phyloP scores from a whole-genome alignment of 2,329 filamentous ascomycete genomes.

The Aspergillaceae sp. region DNA sequence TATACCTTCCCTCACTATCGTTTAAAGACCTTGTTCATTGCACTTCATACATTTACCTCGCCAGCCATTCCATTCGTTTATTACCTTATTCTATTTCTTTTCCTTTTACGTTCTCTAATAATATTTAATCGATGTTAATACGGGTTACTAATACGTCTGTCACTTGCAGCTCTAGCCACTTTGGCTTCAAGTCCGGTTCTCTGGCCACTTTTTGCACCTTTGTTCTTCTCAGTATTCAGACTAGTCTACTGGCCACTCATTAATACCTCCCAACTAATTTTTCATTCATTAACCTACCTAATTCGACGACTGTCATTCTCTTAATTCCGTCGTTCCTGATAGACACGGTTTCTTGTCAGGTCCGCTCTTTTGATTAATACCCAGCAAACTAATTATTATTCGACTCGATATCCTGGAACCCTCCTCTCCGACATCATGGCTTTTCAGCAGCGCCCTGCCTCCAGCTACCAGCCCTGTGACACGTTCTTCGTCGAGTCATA shows the following conservation, averaged over 20 bases:
- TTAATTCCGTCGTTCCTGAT: constrained; percentile 36
- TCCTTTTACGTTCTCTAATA: constrained; percentile 11
- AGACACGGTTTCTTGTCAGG: constrained; percentile 30
- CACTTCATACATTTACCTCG: constrained; percentile 6
- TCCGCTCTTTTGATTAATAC: constrained; percentile 33
- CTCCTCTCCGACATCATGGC: constrained; percentile 42
- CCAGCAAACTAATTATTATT: constrained; percentile 17
- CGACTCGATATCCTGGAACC: constrained; percentile 8
- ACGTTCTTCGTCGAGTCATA: constrained; percentile 59
- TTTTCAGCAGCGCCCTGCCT: constrained; percentile 43
- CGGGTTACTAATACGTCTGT: constrained; percentile 22
- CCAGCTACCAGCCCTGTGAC: constrained; percentile 56
- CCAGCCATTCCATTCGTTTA: background rate
- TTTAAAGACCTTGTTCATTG: constrained; percentile 8
- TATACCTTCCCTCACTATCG: constrained; percentile 5
- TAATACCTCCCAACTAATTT: constrained; percentile 48
- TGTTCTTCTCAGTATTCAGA: constrained; percentile 21
- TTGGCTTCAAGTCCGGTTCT: constrained; percentile 22
- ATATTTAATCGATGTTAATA: constrained; percentile 9
- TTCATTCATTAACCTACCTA: constrained; percentile 45
- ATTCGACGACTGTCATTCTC: constrained; percentile 45
- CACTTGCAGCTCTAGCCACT: constrained; percentile 24
- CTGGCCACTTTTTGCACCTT: constrained; percentile 14
- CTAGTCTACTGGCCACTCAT: constrained; percentile 37
- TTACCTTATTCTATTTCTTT: constrained; percentile 4